phyloP scores from a whole-genome alignment of 1,284 basidiomycete genomes.

The Trametes versicolor region DNA sequence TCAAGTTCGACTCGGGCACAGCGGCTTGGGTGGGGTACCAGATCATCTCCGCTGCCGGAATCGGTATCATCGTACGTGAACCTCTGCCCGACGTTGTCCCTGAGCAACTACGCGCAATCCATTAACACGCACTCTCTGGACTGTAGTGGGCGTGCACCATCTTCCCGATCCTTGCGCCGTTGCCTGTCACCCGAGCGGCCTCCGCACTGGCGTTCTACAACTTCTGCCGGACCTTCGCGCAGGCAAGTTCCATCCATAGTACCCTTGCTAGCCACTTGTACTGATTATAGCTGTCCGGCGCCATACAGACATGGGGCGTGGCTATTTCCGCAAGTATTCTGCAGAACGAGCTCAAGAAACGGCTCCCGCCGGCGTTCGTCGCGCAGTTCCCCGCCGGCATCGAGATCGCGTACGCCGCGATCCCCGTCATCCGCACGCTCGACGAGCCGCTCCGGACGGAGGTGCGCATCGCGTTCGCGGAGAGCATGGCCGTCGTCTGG shows the following conservation, averaged over 20 bases:
- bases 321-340: slow-evolving; percentile 42
- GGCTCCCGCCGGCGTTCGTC: slow-evolving; percentile 39
- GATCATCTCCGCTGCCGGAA: slow-evolving; percentile 21
- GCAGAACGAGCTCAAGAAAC: slow-evolving; percentile 42
- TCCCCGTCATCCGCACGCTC: slow-evolving; percentile 41
- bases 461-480: slow-evolving; percentile 44
- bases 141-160: slow-evolving; percentile 24
- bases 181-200: slow-evolving; percentile 22
- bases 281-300: too few species aligned
- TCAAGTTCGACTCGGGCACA: slow-evolving; percentile 22
- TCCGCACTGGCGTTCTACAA: slow-evolving; percentile 26
- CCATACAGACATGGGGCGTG: slow-evolving; percentile 48
- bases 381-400: slow-evolving; percentile 33
- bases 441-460: slow-evolving; percentile 34
- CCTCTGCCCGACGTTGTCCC: too few species aligned
- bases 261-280: slow-evolving; percentile 39
- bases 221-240: slow-evolving; percentile 27
- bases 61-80: slow-evolving; percentile 25
- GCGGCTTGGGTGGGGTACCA: slow-evolving; percentile 23
- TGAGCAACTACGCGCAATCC: too few species aligned
- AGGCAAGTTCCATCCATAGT: slow-evolving; percentile 33
- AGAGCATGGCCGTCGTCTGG: slow-evolving; percentile 43
- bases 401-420: slow-evolving; percentile 44
- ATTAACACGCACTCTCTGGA: too few species aligned
- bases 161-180: slow-evolving; percentile 30